phyloP scores from a whole-genome alignment of 2,329 filamentous ascomycete species.

The Fusarium sp. region DNA sequence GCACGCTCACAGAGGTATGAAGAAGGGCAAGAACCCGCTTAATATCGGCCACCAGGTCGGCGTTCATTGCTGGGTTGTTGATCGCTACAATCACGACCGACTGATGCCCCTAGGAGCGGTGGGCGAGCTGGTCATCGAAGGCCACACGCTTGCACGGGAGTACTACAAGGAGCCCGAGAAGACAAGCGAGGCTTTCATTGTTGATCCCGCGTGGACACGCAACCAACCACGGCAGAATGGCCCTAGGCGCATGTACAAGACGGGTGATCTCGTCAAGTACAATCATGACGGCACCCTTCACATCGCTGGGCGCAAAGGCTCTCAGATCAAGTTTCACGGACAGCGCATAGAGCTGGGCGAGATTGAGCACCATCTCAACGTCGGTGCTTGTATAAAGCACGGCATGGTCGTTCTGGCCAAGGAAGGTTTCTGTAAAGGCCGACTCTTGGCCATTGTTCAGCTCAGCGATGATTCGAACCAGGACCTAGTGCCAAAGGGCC shows the following conservation, averaged over 20 bases:
- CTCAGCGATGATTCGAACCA: conserved; percentile 9
- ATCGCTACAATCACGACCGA: conserved; percentile 39
- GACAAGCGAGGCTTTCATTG: conserved; percentile 49
- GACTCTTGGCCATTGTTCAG: conserved; percentile 27
- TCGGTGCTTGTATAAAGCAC: conserved; percentile 33
- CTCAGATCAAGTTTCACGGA: conserved; percentile 50
- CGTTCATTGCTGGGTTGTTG: conserved; percentile 43
- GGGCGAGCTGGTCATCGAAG: conserved; percentile 53
- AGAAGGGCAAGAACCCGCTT: conserved; percentile 28
- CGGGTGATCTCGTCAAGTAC: conserved; percentile 38
- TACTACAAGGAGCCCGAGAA: conserved; percentile 57
- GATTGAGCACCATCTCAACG: conserved; percentile 46
- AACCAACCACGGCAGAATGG: background rate
- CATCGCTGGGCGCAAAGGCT: conserved; percentile 43
- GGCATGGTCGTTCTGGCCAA: conserved; percentile 31
- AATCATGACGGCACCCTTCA: conserved; percentile 44
- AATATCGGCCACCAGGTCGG: conserved; percentile 37
- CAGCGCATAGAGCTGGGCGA: conserved; percentile 49
- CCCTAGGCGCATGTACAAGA: conserved; percentile 33
- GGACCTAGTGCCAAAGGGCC: conserved; percentile 16
- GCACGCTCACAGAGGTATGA: conserved; percentile 26
- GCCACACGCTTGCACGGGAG: conserved; percentile 57
- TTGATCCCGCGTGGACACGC: conserved; percentile 22
- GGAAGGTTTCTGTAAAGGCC: conserved; percentile 26
- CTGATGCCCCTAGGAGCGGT: conserved; percentile 46